Base-by-base conservation (phyloP, 2,329 filamentous ascomycete genomes). In the Colletotrichum sp. region DNA sequence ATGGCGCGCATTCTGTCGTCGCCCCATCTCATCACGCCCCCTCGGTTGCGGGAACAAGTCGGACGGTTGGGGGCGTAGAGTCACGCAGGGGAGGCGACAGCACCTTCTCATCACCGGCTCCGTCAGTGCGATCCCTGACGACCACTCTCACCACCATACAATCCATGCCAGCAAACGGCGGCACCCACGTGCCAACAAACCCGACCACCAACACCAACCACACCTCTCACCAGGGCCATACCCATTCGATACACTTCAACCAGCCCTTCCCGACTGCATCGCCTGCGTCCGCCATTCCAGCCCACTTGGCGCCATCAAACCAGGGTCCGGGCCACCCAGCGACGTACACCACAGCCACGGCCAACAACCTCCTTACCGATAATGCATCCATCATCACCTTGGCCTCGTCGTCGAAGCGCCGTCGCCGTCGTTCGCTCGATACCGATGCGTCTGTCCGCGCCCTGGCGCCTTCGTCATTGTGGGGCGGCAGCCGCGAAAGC, bases 311-410 rank as follows among this genome's bases (percentile, higher is more conserved):
- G 2, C 91, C 92, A 12, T 80, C 83, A 24, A 82, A 84, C n/a
- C 82, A 81, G 73, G 82, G 86, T 76, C 78, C 85, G 81, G 81
- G 86, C 68, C 90, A 93, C 79, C 94, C 94, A 4, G 91, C 92
- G 7, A 96, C 94, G 0, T 96, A 96, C 83, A 91, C 89, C 67
- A 91, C 90, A n/a, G 94, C 94, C 3, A 96, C 94, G 0, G 95
- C 95, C 69, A 96, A 96, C 84, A 95, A 95, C 80, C 89, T 96
- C 8, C 87, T 96, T 39, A 95, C 94, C 2, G 95, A 98, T 83
- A 95, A 98, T 82, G 95, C 95, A 26, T 96, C 95, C 30, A 96
- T 98, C 79, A 86, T 98, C 76, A 98, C 95, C 0, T 89, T 98
- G 16, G 95, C 95, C 4, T 96, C 95, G 6, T 96, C 94, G 0